Conservation (phyloP, 306 rosid genomes). For the Abrus precatorius region DNA sequence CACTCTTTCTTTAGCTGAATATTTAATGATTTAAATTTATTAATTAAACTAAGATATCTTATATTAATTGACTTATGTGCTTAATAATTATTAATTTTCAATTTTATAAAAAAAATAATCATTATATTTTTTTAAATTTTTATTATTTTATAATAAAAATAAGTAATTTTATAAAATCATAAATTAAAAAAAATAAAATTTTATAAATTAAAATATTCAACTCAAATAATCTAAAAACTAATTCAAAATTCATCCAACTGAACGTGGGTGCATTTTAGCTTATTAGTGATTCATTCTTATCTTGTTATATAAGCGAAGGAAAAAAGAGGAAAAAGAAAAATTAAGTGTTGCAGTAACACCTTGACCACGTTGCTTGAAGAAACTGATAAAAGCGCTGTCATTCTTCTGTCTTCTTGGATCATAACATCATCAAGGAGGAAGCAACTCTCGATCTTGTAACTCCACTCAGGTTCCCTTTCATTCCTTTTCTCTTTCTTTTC, state of each 20-base stretch:
- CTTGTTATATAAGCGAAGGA: neutral
- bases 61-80: too few species aligned
- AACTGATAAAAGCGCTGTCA: constrained; percentile 25
- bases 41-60: too few species aligned
- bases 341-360: neutral
- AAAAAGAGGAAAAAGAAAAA: neutral
- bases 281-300: neutral
- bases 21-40: too few species aligned
- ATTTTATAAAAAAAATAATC: too few species aligned
- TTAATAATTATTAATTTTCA: too few species aligned
- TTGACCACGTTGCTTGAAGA: constrained; percentile 39
- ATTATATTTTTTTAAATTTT: too few species aligned
- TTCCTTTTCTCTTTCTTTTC: neutral
- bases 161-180: too few species aligned
- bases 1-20: too few species aligned
- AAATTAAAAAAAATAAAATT: too few species aligned
- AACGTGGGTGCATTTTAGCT: neutral
- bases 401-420: neutral
- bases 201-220: too few species aligned
- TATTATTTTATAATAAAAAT: too few species aligned
- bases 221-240: too few species aligned
- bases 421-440: constrained; percentile 20
- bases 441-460: neutral
- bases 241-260: neutral
- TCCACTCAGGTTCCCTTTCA: constrained; percentile 29